Conservation (phyloP, 1,284 basidiomycete species). For the Boletellus dicymbophilus region DNA sequence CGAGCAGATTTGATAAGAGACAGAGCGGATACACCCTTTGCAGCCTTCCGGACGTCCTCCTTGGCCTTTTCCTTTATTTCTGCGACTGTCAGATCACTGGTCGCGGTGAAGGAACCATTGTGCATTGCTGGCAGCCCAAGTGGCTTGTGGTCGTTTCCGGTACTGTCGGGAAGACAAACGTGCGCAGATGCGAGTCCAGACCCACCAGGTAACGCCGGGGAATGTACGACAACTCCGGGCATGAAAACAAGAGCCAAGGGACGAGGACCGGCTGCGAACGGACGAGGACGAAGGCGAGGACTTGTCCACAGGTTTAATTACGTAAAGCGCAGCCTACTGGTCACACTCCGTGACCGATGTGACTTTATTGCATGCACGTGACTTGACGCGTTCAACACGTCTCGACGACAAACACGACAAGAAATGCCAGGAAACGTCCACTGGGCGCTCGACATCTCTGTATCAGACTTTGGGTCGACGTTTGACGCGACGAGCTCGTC, state of each 20-base stretch:
- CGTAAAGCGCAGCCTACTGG: conserved; percentile 30
- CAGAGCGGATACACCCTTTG: conserved; percentile 53
- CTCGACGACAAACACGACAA: conserved; percentile 12
- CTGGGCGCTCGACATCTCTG: conserved; percentile 44
- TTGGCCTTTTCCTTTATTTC: conserved; percentile 68
- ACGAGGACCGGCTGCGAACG: conserved; percentile 15
- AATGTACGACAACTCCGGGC: conserved; percentile 41
- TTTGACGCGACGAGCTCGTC: conserved; percentile 43
- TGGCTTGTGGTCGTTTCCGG: conserved; percentile 11
- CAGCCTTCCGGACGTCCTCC: conserved; percentile 53
- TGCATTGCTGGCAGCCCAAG: conserved; percentile 32
- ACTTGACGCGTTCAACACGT: conserved; percentile 30
- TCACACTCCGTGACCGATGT: conserved; percentile 21
- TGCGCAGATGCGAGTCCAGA: conserved; percentile 33
- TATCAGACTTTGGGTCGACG: conserved; percentile 44
- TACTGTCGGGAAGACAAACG: conserved; percentile 19
- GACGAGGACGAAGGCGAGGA: conserved; percentile 7
- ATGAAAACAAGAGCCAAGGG: conserved; percentile 28
- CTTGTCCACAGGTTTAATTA: conserved; percentile 17
- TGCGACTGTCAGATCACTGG: conserved; percentile 44
- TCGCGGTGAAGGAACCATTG: conserved; percentile 27
- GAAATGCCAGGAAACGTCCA: conserved; percentile 47
- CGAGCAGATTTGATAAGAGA: conserved; percentile 62
- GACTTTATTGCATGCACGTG: conserved; percentile 29
- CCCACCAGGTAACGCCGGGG: conserved; percentile 31